Evolutionary conservation across 352 stramenopile genomes (phyloP).

Genomic region (Phytophthora citrophthora): DNA sequence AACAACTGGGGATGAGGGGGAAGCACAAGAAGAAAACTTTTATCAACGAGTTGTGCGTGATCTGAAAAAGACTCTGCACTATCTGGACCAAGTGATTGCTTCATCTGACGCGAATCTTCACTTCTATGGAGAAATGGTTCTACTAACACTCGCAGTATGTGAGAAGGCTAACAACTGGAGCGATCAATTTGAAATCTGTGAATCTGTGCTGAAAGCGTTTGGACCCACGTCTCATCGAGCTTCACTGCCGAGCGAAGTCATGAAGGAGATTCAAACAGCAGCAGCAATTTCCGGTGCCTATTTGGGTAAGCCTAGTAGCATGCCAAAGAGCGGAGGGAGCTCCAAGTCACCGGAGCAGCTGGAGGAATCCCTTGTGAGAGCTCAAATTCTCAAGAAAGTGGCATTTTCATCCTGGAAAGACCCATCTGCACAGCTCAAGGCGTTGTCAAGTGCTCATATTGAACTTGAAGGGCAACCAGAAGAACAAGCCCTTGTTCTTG

Average conservation of each 20-base stretch:
- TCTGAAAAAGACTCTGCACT: conserved; percentile 30
- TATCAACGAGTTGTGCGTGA: conserved; percentile 28
- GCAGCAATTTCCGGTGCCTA: conserved; percentile 66
- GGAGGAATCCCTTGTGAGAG: conserved; percentile 54
- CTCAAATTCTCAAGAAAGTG: conserved; percentile 72
- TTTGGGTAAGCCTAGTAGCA: conserved; percentile 43
- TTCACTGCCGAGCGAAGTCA: conserved; percentile 24
- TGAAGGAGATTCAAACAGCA: conserved; percentile 63
- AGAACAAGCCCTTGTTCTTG: conserved; percentile 63
- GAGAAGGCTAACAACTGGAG: conserved; percentile 57
- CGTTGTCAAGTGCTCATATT: conserved; percentile 58
- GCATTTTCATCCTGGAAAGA: conserved; percentile 69
- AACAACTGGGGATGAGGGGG: conserved; percentile 19
- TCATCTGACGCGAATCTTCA: conserved; percentile 3
- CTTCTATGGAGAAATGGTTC: conserved; percentile 61
- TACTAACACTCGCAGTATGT: conserved; percentile 62
- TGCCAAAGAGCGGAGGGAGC: conserved; percentile 17
- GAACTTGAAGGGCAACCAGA: conserved; percentile 66
- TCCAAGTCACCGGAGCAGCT: conserved; percentile 43
- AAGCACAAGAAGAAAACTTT: conserved; percentile 22
- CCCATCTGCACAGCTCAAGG: conserved; percentile 61
- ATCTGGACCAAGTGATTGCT: conserved; percentile 30
- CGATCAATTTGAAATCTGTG: conserved; percentile 44
- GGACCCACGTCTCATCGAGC: conserved; percentile 18
- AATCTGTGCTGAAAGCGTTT: conserved; percentile 32